Evolutionary conservation across 805 yeast genomes (phyloP), one percentile per base, ranked within the genome.

Genomic region (Saturnispora ahearnii): DNA sequence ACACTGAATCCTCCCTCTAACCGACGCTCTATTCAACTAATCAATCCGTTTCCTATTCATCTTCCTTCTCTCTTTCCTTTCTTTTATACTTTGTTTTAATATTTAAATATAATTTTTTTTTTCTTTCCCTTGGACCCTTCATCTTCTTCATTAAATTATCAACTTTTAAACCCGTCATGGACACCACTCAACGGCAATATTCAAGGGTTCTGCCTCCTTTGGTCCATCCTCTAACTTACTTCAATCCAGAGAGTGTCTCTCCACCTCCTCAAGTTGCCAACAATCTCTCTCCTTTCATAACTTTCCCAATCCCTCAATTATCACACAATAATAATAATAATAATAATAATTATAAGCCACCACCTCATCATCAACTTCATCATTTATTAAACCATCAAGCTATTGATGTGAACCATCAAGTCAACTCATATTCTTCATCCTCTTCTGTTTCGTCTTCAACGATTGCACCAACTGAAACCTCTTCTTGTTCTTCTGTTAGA

Each of bases 401-500:
- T 4, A 11, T 36, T 13, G 21, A 18, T 22, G 8, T 7, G 8
- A 15, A 22, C 40, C 12, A 18, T 22, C n/a, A 36, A 13, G 15
- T 10, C 5, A 15, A 11, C 24, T 28, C 42, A 6, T 22, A n/a
- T 26, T 24, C 30, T 7, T 26, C 28, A 7, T 22, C 28, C 10
- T 38, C 42, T 21, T 38, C 30, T 4, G 42, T 11, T 37, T 36
- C 9, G 22, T 28, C 18, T 22, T 32, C 41, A 38, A 44, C 15
- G 12, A 44, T 40, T 33, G 45, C 41, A 36, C 55, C 49, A 26
- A 34, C 32, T 29, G 28, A 22, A 38, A 21, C 30, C 11, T 24
- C 30, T 5, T 22, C 42, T 9, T 38, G 30, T 24, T 24, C 42
- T 11, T 54, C 55, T 11, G 49, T 47, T 28, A 15, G 48, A 45